These are phyloP conservation scores for Thermothielavioides terrestris DNA, from an alignment of 495 filamentous ascomycete species.

Conservation along the genomic window DNA sequence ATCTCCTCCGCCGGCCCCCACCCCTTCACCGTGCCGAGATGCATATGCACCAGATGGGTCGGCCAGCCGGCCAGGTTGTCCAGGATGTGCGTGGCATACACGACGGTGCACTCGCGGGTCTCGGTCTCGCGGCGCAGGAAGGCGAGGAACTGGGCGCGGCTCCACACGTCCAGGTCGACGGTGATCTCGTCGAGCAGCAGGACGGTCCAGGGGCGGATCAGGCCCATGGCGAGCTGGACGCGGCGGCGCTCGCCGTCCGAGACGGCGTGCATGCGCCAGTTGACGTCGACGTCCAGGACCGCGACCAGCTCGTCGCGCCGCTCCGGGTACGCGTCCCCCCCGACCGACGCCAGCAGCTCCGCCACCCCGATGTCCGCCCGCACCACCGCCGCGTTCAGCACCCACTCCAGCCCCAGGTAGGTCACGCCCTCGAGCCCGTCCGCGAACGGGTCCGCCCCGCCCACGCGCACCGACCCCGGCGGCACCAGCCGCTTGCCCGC, in stretches of 20 bases:
- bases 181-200: conserved; percentile 95
- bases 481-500: conserved; percentile 93
- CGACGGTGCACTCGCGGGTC: conserved; percentile 71
- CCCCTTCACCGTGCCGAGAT: conserved; percentile 73
- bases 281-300: conserved; percentile 85
- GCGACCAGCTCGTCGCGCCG: conserved; percentile 77
- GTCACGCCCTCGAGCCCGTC: conserved; percentile 83
- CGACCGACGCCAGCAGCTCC: conserved; percentile 75
- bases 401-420: conserved; percentile 96
- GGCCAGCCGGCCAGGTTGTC: conserved; percentile 92
- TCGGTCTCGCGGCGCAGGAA: conserved; percentile 87
- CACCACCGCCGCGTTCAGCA: conserved; percentile 94
- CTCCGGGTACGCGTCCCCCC: conserved; percentile 70
- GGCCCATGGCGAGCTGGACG: conserved; percentile 92
- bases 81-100: conserved; percentile 96
- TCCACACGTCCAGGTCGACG: conserved; percentile 86
- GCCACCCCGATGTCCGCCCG: conserved; percentile 87
- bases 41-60: conserved; percentile 92
- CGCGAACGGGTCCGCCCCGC: conserved; percentile 83
- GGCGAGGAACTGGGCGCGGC: conserved; percentile 70
- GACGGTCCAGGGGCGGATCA: conserved; percentile 87
- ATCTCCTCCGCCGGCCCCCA: conserved; percentile 61
- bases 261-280: conserved; percentile 93
- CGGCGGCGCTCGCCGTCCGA: conserved; percentile 83
- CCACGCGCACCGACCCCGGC: conserved; percentile 57